These are phyloP conservation scores for Emmonsiellopsis sp. DNA, from an alignment of 2,329 filamentous ascomycete species.

Conservation along the genomic window DNA sequence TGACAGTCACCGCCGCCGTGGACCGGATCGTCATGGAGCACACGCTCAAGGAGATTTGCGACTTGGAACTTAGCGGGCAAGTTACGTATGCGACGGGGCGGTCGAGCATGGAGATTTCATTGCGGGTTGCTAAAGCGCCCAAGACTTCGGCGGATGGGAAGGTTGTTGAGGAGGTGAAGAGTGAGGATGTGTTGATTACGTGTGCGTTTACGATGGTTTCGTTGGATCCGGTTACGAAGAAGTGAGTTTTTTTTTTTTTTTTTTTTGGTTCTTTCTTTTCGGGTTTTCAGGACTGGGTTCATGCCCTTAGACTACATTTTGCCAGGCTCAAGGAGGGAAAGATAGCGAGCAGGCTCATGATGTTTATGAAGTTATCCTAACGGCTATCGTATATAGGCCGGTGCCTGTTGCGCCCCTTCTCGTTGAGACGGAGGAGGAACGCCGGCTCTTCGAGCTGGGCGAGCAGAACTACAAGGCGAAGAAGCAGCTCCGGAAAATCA, in stretches of 20 bases:
- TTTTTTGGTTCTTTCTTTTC: too few species aligned
- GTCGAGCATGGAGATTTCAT: conserved; percentile 64
- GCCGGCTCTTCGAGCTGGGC: conserved; percentile 51
- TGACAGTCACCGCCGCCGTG: conserved; percentile 55
- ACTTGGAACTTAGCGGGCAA: conserved; percentile 61
- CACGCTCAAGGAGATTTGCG: conserved; percentile 66
- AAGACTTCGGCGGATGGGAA: conserved; percentile 20
- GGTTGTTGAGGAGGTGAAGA: conserved; percentile 17
- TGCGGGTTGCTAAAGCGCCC: conserved; percentile 60
- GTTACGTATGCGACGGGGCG: conserved; percentile 64
- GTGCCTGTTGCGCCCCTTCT: conserved; percentile 53
- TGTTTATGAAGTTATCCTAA: too few species aligned
- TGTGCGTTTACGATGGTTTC: conserved; percentile 73
- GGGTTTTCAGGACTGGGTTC: too few species aligned
- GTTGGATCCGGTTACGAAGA: conserved; percentile 58
- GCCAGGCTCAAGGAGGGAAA: too few species aligned
- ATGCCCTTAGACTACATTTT: too few species aligned
- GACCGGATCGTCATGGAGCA: conserved; percentile 59
- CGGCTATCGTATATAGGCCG: conserved; percentile 32
- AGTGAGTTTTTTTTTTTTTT: conserved; percentile 32
- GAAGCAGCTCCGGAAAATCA: conserved; percentile 51
- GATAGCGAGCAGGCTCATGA: too few species aligned
- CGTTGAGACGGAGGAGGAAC: conserved; percentile 56
- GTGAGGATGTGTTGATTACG: conserved; percentile 56
- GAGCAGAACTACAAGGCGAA: conserved; percentile 59